A percentile compares a stretch with the other conserved stretches of the same genome.
Conservation (phyloP, 495 filamentous ascomycete genomes). For the Hypoxylon rickii region DNA sequence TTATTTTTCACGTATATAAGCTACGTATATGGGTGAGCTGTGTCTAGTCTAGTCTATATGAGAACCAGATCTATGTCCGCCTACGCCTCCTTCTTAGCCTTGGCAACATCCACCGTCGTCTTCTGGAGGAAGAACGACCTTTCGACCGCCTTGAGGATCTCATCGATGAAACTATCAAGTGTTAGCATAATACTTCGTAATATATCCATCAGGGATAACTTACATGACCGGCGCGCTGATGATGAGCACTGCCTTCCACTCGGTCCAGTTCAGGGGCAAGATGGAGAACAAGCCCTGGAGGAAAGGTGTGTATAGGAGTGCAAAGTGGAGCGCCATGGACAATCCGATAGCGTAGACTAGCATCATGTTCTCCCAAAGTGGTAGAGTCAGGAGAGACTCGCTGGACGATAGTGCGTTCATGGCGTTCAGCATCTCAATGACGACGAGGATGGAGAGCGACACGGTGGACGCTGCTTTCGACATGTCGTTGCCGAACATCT, state of each 20-base stretch:
- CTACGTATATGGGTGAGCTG: slow-evolving; percentile 12
- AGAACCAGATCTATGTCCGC: slow-evolving; percentile 13
- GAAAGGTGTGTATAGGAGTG: slow-evolving; percentile 88
- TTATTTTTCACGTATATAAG: slow-evolving; percentile 14
- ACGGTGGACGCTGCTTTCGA: slow-evolving; percentile 93
- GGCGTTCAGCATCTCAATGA: slow-evolving; percentile 99
- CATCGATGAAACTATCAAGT: slow-evolving; percentile 76
- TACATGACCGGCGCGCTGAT: slow-evolving; percentile 95
- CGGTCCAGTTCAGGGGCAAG: slow-evolving; percentile 80
- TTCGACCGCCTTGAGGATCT: slow-evolving; percentile 82
- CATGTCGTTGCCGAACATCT: slow-evolving; percentile 91
- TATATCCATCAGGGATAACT: slow-evolving; percentile 46
- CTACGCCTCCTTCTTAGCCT: slow-evolving; percentile 51
- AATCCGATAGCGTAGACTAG: slow-evolving; percentile 91
- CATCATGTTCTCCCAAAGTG: slow-evolving; percentile 96
- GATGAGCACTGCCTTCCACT: slow-evolving; percentile 90
- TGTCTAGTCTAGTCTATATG: slow-evolving; percentile 38
- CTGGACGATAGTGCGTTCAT: slow-evolving; percentile 98
- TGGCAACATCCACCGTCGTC: slow-evolving; percentile 27
- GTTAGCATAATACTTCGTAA: slow-evolving; percentile 44
- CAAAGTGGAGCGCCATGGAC: slow-evolving; percentile 97
- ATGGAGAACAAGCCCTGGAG: slow-evolving; percentile 91
- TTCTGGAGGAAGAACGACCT: slow-evolving; percentile 60
- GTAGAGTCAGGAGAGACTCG: slow-evolving; percentile 91
- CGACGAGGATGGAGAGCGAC: slow-evolving; percentile 86